These are phyloP conservation scores for Cryptococcus amylolentus DNA, from an alignment of 1,284 basidiomycete genomes.

Conservation along the genomic window DNA sequence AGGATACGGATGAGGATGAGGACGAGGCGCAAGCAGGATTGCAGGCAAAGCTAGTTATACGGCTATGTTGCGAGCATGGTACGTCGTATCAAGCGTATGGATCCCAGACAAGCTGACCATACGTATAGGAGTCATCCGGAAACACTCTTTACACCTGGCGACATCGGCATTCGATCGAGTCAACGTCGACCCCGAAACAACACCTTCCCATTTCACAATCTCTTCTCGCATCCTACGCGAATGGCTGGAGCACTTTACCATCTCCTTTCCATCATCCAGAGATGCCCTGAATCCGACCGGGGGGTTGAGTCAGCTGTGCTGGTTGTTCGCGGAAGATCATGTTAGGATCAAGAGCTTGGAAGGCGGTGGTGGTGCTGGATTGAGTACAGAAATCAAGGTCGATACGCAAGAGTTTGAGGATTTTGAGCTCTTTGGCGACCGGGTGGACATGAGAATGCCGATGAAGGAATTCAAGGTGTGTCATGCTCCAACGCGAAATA, in stretches of 20 bases:
- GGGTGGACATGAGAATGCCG: conserved; percentile 43
- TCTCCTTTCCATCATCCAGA: conserved; percentile 18
- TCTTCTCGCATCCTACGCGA: conserved; percentile 40
- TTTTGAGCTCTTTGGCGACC: conserved; percentile 30
- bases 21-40: conserved; percentile 21
- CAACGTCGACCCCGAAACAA: conserved; percentile 40
- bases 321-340: conserved; percentile 40
- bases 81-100: conserved; percentile 8
- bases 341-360: conserved; percentile 47
- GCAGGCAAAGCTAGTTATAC: conserved; percentile 33
- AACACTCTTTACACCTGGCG: conserved; percentile 45
- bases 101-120: neutral
- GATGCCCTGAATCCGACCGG: conserved; percentile 22
- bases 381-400: conserved; percentile 46
- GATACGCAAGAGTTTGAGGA: conserved; percentile 43
- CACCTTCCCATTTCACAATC: conserved; percentile 41
- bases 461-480: conserved; percentile 50
- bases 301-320: conserved; percentile 34
- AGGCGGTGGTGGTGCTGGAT: conserved; percentile 20
- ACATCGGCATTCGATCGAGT: conserved; percentile 42
- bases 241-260: conserved; percentile 48
- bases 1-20: conserved; percentile 23
- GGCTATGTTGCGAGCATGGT: conserved; percentile 48
- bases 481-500: neutral
- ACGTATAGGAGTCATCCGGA: conserved; percentile 43